Percentiles rank a stretch among this genome's conserved stretches.
Evolutionary conservation across 306 rosid species (phyloP).

Genomic region (Citrullus amarus): DNA sequence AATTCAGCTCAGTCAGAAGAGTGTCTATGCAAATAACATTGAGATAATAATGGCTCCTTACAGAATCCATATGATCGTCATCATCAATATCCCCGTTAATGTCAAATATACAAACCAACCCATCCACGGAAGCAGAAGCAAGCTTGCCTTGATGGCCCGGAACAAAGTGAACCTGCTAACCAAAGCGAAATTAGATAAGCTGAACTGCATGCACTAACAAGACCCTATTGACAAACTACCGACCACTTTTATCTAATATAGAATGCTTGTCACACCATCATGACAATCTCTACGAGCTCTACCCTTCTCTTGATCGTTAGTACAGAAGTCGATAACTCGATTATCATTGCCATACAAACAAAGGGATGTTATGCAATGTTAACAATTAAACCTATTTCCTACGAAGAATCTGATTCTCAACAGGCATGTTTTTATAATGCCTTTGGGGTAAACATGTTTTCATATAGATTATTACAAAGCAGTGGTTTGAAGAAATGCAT

Average conservation of each 20-base stretch:
- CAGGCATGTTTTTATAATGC: neutral
- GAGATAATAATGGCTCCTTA: constrained; percentile 20
- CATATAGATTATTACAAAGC: neutral
- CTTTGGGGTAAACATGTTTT: neutral
- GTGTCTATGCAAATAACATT: neutral
- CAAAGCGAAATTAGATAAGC: constrained; percentile 4
- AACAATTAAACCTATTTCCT: neutral
- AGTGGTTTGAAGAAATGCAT: neutral
- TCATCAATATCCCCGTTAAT: constrained; percentile 68
- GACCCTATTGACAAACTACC: neutral
- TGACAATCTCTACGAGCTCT: neutral
- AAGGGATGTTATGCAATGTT: neutral
- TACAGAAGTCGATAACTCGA: neutral
- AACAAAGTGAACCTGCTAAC: constrained; percentile 68
- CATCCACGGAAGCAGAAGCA: constrained; percentile 86
- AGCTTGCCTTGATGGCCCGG: constrained; percentile 66
- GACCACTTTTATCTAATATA: neutral
- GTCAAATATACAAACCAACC: constrained; percentile 84
- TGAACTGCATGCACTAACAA: neutral
- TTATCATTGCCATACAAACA: neutral
- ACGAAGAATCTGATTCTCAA: neutral
- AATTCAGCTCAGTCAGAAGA: neutral
- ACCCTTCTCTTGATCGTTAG: neutral
- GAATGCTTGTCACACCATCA: neutral
- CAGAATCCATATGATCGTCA: constrained; percentile 80